Evolutionary conservation across 2,329 filamentous ascomycete genomes (phyloP).

Genomic region (Blastomyces percursus): DNA sequence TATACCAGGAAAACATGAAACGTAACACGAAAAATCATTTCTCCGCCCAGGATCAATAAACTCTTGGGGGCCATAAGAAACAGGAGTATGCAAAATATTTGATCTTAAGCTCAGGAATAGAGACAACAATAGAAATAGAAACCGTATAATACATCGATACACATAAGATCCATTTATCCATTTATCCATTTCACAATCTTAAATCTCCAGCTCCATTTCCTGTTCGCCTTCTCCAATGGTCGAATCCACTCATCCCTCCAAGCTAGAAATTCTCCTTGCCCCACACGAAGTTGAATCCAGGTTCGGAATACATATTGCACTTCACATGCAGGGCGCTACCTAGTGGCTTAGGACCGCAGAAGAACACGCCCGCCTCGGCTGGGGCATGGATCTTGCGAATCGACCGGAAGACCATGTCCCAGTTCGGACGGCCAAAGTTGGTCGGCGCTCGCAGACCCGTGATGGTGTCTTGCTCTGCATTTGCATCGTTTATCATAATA

Average conservation of each 20-base stretch:
- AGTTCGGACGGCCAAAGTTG: slow-evolving; percentile 73
- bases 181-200: too few species aligned
- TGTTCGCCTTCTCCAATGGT: not conserved
- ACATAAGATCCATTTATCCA: not conserved
- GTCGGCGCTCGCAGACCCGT: slow-evolving; percentile 72
- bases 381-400: slow-evolving; percentile 68
- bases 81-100: not conserved
- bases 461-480: slow-evolving; percentile 73
- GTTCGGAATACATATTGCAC: slow-evolving; percentile 80
- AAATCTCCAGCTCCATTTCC: not conserved
- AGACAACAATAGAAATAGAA: not conserved
- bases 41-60: not conserved
- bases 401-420: slow-evolving; percentile 80
- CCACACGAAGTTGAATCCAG: slow-evolving; percentile 51
- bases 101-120: not conserved
- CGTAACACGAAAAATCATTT: not conserved
- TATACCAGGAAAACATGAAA: not conserved
- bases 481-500: slow-evolving; percentile 86
- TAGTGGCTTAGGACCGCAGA: slow-evolving; percentile 72
- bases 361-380: slow-evolving; percentile 67
- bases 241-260: not conserved
- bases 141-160: not conserved
- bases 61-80: not conserved
- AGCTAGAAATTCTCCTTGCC: slow-evolving; percentile 43
- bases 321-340: slow-evolving; percentile 68